A percentile compares a stretch with the other conserved stretches of the same genome.
These are phyloP conservation scores for Panaeolus cyanescens DNA, from an alignment of 768 basidiomycete species.

Conservation along the genomic window DNA sequence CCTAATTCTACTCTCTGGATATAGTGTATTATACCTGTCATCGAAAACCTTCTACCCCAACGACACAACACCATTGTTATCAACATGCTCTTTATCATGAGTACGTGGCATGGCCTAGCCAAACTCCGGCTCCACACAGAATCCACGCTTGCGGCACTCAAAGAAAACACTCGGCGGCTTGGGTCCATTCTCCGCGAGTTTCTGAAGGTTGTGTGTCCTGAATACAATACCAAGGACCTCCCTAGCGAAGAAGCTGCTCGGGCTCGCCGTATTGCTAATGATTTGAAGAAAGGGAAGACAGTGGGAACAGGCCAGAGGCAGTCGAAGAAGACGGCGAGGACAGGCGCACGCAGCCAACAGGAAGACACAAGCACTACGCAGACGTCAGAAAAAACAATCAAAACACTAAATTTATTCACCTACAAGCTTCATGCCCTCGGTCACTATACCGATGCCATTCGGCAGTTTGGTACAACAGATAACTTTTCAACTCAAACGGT, in stretches of 20 bases:
- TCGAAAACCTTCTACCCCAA: constrained; percentile 9
- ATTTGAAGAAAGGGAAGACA: too few species aligned
- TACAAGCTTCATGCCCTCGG: constrained; percentile 23
- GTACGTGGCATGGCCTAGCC: too few species aligned
- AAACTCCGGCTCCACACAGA: too few species aligned
- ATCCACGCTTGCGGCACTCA: constrained; percentile 11
- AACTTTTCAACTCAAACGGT: constrained; percentile 35
- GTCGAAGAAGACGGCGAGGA: too few species aligned
- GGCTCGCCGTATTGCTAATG: too few species aligned
- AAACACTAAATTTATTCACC: too few species aligned
- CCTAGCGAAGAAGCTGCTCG: constrained; percentile 26
- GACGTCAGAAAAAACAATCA: constrained; percentile 15
- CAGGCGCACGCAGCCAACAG: too few species aligned
- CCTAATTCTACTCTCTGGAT: too few species aligned
- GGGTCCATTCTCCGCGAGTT: constrained; percentile 24
- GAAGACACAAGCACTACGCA: too few species aligned
- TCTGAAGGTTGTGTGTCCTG: constrained; percentile 13
- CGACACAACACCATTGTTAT: constrained; percentile 15
- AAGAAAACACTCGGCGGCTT: constrained; percentile 15
- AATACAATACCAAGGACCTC: constrained; percentile 28
- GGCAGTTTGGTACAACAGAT: constrained; percentile 27
- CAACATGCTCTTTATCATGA: constrained; percentile 26
- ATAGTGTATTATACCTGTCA: constrained; percentile 14
- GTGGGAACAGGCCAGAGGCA: too few species aligned
- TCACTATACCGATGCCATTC: constrained; percentile 25